Evolutionary conservation across 345 rosid species (phyloP).

Genomic region (Turritis glabra): DNA sequence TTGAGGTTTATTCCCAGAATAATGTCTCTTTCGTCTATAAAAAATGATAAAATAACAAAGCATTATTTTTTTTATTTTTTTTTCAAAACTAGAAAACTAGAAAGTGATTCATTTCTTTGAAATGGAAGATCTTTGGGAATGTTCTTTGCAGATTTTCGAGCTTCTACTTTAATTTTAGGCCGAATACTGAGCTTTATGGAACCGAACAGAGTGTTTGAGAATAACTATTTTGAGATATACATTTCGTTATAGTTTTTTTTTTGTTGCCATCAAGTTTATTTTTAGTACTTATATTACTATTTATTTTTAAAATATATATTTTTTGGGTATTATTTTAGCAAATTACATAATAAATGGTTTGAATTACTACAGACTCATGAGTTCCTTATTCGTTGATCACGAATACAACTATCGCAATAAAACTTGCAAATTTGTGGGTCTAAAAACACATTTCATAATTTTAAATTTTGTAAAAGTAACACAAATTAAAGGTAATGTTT

Average conservation of each 20-base stretch:
- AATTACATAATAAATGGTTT: not conserved
- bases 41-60: not conserved
- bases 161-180: not conserved
- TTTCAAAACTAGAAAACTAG: not conserved
- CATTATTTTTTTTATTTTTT: not conserved
- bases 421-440: not conserved
- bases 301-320: no score
- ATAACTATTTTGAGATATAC: no score
- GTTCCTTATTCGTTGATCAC: not conserved
- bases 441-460: not conserved
- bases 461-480: no score
- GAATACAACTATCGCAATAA: no score
- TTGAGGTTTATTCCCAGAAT: slow-evolving; percentile 3
- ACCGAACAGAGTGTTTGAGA: no score
- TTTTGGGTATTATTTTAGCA: not conserved
- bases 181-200: not conserved
- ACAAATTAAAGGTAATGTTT: no score
- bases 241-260: no score
- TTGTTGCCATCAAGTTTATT: no score
- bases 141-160: slow-evolving; percentile 1
- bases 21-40: not conserved
- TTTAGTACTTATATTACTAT: no score
- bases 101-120: not conserved
- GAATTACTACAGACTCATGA: not conserved
- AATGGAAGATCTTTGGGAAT: slow-evolving; percentile 15